A percentile compares a stretch with the other conserved stretches of the same genome.
These are phyloP conservation scores for Triticum urartu DNA, from an alignment of 176 grass and related monocot species.

Conservation along the genomic window DNA sequence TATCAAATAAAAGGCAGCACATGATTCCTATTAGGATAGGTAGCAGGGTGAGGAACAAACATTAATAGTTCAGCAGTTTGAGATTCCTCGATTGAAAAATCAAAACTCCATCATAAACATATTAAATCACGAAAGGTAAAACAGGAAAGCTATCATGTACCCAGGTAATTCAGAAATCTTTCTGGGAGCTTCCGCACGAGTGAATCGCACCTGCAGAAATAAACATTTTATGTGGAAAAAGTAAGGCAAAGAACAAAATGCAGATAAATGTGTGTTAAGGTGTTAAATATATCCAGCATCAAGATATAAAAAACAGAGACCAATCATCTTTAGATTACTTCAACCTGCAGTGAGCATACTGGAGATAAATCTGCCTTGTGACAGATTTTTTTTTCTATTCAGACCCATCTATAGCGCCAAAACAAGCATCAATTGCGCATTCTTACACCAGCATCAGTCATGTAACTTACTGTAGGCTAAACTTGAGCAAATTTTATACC, in stretches of 20 bases:
- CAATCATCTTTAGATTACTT: neutral
- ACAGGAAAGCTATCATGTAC: conserved; percentile 46
- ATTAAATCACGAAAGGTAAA: neutral
- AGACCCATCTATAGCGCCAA: neutral
- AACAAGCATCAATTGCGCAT: neutral
- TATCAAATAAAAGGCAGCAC: conserved; percentile 26
- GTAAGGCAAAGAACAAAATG: neutral
- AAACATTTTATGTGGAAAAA: neutral
- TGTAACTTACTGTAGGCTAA: neutral
- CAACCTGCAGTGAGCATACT: neutral
- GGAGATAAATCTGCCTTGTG: neutral
- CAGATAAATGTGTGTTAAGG: neutral
- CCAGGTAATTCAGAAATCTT: conserved; percentile 70
- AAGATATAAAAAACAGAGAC: neutral
- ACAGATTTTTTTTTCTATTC: neutral
- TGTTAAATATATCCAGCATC: neutral
- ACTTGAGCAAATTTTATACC: neutral
- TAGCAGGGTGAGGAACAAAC: neutral
- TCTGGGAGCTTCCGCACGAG: conserved; percentile 65
- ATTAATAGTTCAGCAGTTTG: neutral
- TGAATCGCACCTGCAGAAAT: conserved; percentile 60
- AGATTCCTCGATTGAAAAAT: neutral
- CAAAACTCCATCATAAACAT: neutral
- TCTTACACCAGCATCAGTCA: neutral
- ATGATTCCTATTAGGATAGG: conserved; percentile 2